Base-by-base conservation (phyloP, 129 eudicot genomes). In the Ambrosia trifida region DNA sequence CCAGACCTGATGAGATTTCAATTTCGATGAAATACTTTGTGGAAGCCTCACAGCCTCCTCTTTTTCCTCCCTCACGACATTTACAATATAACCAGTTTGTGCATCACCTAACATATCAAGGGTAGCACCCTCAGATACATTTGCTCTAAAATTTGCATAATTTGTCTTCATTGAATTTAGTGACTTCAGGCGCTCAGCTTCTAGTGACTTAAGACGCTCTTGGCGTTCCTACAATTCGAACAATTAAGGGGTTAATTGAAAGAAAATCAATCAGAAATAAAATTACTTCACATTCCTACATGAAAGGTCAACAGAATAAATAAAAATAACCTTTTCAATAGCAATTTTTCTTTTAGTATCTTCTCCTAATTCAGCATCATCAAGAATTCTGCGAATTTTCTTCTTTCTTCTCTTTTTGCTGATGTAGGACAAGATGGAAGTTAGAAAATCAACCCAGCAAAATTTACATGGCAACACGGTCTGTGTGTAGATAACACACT, bases 281-380 rank as follows among this genome's bases (percentile, higher is more conserved):
- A 35, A 38, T 69, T 9, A 52, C 28, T 69, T 17, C 2, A 35
- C 43, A 51, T 53, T 45, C 36, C 28, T 11, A 71, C 31, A 24
- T 20, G 35, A 52, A 31, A 43, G 28, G 24, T 57, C 20, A 12
- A 70, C 44, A 51, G 30, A 62, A 24, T 24, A 70, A 41, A 62
- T 30, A 69, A 4, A 72, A 7, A 11, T 81, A 84, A 95, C 99
- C 96, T 90, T 95, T 83, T 95, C 99, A 16, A 95, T 86, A 11
- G 99, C 97, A 80, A 90, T 95, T 80, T 95, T 90, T 81, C 75
- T 84, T 79, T 88, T 90, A 12, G 99, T 95, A 82, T 90, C 99
- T 68, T 95, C 99, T 59, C 97, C 97, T 80, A 95, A 69, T 81
- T 95, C 99, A 78, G 99, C 73, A 78, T 90, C 99, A 83, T 95